Base-by-base conservation (phyloP, 208 protist species). In the Vickermania ingenoplastis region DNA sequence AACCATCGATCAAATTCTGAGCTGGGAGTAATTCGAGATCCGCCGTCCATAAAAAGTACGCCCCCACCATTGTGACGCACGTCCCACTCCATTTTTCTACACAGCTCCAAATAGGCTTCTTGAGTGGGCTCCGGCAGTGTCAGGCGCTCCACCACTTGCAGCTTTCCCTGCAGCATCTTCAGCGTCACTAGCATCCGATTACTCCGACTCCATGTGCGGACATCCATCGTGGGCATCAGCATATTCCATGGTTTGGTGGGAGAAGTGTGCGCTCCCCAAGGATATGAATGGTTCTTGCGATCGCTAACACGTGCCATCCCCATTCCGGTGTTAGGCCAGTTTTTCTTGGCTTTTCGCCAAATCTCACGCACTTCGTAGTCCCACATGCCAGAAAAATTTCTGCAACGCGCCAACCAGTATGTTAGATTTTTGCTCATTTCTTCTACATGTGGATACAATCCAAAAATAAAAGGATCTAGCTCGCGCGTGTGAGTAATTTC, bases 321-420 rank as follows among this genome's bases (percentile, higher is more conserved):
- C 75, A 91, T 89, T 25, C 89, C 89, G n/a, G 89, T 93, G 63
- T 91, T 92, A 2, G 89, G 84, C 86, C 89, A 95, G 58, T 95
- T 92, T 63, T 95, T 95, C 71, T 92, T 92, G 17, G 86, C 83
- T 57, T 81, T 81, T 28, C 86, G 72, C 82, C 84, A 95, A 64
- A 95, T 91, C 66, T 95, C 89, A 0, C 86, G 83, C 25, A 68
- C 84, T 52, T 93, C 83, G 66, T 91, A 92, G 59, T 95, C 89
- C 84, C 86, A 95, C 68, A 81, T 80, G 69, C 79, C 81, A n/a
- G 76, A 78, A 63, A 85, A 95, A 63, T 93, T 92, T 49, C 88
- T 85, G 61, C 83, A 91, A 11, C 89, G 83, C 25, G 89, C 84
- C 31, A 92, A 68, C 86, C 89, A 95, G 73, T 95, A 95, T 53